These are phyloP conservation scores for Leccinum griseonigrum DNA, from an alignment of 1,284 basidiomycete genomes.

Conservation along the genomic window DNA sequence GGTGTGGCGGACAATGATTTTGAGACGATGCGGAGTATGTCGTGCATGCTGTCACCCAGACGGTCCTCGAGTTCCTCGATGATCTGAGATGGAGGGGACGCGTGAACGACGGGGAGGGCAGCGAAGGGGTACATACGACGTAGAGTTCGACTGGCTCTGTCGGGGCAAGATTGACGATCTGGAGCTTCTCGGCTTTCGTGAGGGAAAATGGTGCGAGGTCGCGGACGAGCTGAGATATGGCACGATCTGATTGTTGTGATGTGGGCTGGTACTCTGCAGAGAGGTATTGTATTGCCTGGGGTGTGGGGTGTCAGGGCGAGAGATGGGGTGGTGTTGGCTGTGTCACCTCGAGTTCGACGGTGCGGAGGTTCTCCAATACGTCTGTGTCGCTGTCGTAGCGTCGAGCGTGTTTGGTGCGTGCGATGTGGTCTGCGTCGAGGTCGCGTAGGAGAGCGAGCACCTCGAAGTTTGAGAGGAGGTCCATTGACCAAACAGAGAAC, in stretches of 20 bases:
- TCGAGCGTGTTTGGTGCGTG: slow-evolving; percentile 58
- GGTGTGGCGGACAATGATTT: slow-evolving; percentile 41
- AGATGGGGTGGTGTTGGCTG: background rate
- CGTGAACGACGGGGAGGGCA: background rate
- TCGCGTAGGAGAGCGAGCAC: slow-evolving; percentile 78
- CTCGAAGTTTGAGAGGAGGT: slow-evolving; percentile 82
- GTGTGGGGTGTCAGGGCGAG: background rate
- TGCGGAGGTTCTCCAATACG: slow-evolving; percentile 79
- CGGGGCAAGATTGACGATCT: slow-evolving; percentile 87
- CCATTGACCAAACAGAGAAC: slow-evolving; percentile 27
- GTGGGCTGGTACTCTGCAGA: slow-evolving; percentile 72
- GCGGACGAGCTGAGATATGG: slow-evolving; percentile 66
- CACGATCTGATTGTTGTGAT: slow-evolving; percentile 59
- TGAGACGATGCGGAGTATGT: slow-evolving; percentile 62
- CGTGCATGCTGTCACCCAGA: slow-evolving; percentile 68
- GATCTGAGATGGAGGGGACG: slow-evolving; percentile 50
- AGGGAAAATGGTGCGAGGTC: slow-evolving; percentile 67
- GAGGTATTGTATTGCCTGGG: slow-evolving; percentile 81
- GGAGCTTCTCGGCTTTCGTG: slow-evolving; percentile 90
- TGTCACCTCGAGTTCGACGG: slow-evolving; percentile 82
- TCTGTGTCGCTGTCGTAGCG: slow-evolving; percentile 59
- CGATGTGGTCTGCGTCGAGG: slow-evolving; percentile 71
- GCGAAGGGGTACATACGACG: slow-evolving; percentile 59
- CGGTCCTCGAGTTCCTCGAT: slow-evolving; percentile 89
- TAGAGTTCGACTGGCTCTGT: slow-evolving; percentile 84